Base-by-base conservation (phyloP, 192 early-diverging fungal genomes). In the Coemansia sp. region DNA sequence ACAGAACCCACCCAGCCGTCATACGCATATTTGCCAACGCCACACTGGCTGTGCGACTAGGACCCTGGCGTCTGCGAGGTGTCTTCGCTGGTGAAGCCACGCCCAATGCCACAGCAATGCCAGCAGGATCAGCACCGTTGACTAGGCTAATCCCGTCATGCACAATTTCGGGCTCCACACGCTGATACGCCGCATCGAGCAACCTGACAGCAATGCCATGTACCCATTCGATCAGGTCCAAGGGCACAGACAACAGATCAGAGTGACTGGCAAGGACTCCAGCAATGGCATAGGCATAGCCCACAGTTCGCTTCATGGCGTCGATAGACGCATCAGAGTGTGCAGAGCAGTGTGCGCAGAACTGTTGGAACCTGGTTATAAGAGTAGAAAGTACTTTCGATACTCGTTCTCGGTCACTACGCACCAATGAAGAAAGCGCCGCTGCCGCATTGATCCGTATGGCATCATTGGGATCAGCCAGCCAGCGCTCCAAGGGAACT, bases 121-220 rank as follows among this genome's bases (percentile, higher is more conserved):
- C 50, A 0, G 64, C 46, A 2, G 66, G 66, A 60, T 70, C 76
- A 9, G 40, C 61, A 1, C 50, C 38, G 24, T 62, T 45, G 14
- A 43, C 35, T 18, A 9, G 38, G 11, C 36, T 39, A 26, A 9
- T 23, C 2, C 38, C 24, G 21, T 13, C 42, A 16, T 48, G 23
- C 3, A 69, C 56, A 14, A 69, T 46, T 23, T 57, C 65, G 14
- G 76, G 70, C 13, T 73, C 76, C 1, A 31, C 36, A 20, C 64
- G 68, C 13, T 50, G 59, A 21, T 80, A 75, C 28, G 68, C 84
- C 37, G 74, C 76, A 60, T 91, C 88, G 18, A 97, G 76, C 21
- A 97, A 66, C 61, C 93, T 90, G 13, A 83, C 86, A 9, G 91
- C 84, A 8, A 96, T 74, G 1, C 88, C 85, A 58, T 94, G 93